phyloP scores from a whole-genome alignment of 768 basidiomycete species.

The Kwoniella dejecticola region DNA sequence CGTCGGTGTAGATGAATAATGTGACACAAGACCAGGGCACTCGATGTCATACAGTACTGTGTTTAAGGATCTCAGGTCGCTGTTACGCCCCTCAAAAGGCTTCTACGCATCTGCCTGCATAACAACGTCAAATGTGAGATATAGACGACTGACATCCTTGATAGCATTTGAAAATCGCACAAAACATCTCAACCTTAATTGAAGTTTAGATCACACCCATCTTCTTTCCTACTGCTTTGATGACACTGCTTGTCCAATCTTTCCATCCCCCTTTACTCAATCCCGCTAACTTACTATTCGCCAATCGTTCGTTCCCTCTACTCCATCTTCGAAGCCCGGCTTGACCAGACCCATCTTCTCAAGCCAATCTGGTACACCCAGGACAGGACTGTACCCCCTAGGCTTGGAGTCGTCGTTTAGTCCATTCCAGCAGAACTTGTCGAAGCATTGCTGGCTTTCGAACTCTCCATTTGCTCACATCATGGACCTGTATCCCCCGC shows the following conservation, averaged over 20 bases:
- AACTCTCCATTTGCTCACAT: conserved; percentile 58
- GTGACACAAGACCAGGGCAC: too few relatives aligned
- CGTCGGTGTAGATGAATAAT: too few relatives aligned
- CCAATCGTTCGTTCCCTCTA: conserved; percentile 4
- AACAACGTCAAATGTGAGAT: too few relatives aligned
- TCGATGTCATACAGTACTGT: too few relatives aligned
- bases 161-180: too few relatives aligned
- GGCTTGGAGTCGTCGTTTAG: conserved; percentile 42
- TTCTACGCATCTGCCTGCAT: too few relatives aligned
- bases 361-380: conserved; percentile 45
- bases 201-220: too few relatives aligned
- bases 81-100: too few relatives aligned
- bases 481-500: conserved; percentile 71
- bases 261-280: conserved; percentile 9
- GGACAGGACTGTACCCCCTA: conserved; percentile 42
- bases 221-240: conserved; percentile 1
- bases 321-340: background rate
- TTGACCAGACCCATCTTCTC: conserved; percentile 18
- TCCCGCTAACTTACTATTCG: background rate
- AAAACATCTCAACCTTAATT: too few relatives aligned
- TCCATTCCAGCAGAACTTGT: conserved; percentile 52
- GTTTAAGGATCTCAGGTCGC: too few relatives aligned
- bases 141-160: too few relatives aligned
- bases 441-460: conserved; percentile 47
- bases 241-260: background rate